Conservation (phyloP, 768 basidiomycete species). For the Lyophyllum atratum region DNA sequence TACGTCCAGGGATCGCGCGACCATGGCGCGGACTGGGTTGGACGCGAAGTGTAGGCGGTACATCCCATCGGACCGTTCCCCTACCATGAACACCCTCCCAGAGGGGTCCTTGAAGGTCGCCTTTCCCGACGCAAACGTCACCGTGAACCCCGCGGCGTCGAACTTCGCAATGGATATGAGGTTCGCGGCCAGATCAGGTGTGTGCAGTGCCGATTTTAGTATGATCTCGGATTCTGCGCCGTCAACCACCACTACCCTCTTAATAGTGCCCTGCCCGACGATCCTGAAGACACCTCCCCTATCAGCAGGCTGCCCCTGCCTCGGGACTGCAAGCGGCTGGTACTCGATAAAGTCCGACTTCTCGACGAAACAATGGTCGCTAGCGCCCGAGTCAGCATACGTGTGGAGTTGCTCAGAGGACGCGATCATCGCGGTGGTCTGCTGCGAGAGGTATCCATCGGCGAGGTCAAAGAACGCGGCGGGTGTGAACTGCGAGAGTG, state of each 20-base stretch:
- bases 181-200: not conserved
- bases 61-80: slow-evolving; percentile 4
- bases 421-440: not conserved
- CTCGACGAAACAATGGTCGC: slow-evolving; percentile 24
- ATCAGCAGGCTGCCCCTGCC: slow-evolving; percentile 9
- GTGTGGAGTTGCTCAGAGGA: not conserved
- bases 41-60: slow-evolving; percentile 15
- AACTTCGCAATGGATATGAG: not conserved
- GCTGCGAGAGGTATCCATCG: not conserved
- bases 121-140: not conserved
- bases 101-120: not conserved
- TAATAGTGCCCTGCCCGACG: slow-evolving; percentile 20
- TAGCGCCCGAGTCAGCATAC: slow-evolving; percentile 20
- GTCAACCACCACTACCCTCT: slow-evolving; percentile 8
- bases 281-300: slow-evolving; percentile 17
- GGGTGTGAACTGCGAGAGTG: not conserved
- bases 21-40: slow-evolving; percentile 16
- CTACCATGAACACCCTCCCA: not conserved
- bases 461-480: not conserved
- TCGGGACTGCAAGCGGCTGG: not conserved
- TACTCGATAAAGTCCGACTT: slow-evolving; percentile 17
- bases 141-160: not conserved
- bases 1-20: slow-evolving; percentile 5
- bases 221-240: slow-evolving; percentile 13
- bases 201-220: slow-evolving; percentile 21